Percentiles rank a stretch among this genome's conserved stretches.
Evolutionary conservation across 192 early-diverging fungal species (phyloP).

Genomic region (Gorgonomyces haynaldii): DNA sequence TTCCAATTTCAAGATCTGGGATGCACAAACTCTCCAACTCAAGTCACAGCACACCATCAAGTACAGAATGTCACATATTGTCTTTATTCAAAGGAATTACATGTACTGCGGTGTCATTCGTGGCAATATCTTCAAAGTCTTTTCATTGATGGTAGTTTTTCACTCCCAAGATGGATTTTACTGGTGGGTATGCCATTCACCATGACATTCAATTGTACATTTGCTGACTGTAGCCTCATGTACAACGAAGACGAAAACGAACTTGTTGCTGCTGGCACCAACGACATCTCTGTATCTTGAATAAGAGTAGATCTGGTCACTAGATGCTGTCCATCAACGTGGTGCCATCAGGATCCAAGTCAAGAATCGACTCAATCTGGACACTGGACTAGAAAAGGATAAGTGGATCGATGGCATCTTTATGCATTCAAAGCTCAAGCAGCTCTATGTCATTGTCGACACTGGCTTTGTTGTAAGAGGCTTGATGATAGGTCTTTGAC

Average conservation of each 20-base stretch:
- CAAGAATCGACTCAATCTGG: constrained; percentile 4
- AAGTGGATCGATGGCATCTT: constrained; percentile 33
- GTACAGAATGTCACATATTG: constrained; percentile 15
- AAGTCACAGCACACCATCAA: constrained; percentile 13
- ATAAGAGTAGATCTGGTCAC: constrained; percentile 1
- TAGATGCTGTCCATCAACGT: constrained; percentile 13
- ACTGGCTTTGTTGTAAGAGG: constrained; percentile 28
- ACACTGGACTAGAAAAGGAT: constrained; percentile 18
- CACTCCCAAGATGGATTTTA: constrained; percentile 13
- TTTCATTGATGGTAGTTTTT: constrained; percentile 24
- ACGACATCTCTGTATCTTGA: constrained; percentile 9
- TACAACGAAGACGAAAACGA: not conserved
- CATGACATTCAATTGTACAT: not conserved
- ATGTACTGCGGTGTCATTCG: constrained; percentile 23
- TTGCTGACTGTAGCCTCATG: not conserved
- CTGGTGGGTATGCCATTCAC: not conserved
- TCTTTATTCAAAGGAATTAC: constrained; percentile 17
- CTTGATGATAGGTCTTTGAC: constrained; percentile 15
- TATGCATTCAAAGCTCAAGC: constrained; percentile 15
- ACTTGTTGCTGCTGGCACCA: constrained; percentile 2
- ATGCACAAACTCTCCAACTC: constrained; percentile 7
- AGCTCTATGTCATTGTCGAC: constrained; percentile 25
- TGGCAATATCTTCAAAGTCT: constrained; percentile 22
- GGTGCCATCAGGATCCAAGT: constrained; percentile 15
- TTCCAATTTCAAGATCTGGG: constrained; percentile 21